phyloP scores from a whole-genome alignment of 805 yeast species.

The Candida vartiovaarae region DNA sequence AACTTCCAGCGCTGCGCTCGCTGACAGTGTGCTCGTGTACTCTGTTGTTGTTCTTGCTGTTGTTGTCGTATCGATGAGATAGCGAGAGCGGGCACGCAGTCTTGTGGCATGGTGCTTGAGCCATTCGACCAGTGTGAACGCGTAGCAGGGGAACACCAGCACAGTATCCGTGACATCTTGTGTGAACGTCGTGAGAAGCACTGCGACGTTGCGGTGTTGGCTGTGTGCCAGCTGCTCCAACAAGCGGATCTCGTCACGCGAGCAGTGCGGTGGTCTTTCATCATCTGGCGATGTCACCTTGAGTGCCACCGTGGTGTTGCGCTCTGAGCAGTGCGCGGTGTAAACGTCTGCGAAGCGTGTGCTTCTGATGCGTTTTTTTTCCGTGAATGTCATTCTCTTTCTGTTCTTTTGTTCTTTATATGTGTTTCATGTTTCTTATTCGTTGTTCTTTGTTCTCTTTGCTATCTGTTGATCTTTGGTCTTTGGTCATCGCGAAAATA shows the following conservation, averaged over 20 bases:
- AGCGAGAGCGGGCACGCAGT: conserved; percentile 14
- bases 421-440: too few relatives aligned
- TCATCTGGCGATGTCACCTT: conserved; percentile 44
- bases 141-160: conserved; percentile 36
- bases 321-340: conserved; percentile 13
- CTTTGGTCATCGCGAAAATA: too few relatives aligned
- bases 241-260: conserved; percentile 38
- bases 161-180: conserved; percentile 29
- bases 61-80: conserved; percentile 12
- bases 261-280: conserved; percentile 47
- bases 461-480: too few relatives aligned
- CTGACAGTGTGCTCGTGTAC: conserved; percentile 11
- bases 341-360: conserved; percentile 41
- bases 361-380: conserved; percentile 27
- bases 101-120: conserved; percentile 27
- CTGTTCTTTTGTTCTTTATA: neutral
- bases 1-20: conserved; percentile 21
- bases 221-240: conserved; percentile 21
- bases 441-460: too few relatives aligned
- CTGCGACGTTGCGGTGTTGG: conserved; percentile 13
- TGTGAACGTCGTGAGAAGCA: conserved; percentile 19
- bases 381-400: conserved; percentile 3
- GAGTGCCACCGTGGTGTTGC: conserved; percentile 30
- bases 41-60: neutral
- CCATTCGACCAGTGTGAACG: conserved; percentile 29